Percentiles rank a stretch among this genome's conserved stretches.
These are phyloP conservation scores for Rasamsonia emersonii DNA, from an alignment of 2,329 filamentous ascomycete species.

Conservation along the genomic window DNA sequence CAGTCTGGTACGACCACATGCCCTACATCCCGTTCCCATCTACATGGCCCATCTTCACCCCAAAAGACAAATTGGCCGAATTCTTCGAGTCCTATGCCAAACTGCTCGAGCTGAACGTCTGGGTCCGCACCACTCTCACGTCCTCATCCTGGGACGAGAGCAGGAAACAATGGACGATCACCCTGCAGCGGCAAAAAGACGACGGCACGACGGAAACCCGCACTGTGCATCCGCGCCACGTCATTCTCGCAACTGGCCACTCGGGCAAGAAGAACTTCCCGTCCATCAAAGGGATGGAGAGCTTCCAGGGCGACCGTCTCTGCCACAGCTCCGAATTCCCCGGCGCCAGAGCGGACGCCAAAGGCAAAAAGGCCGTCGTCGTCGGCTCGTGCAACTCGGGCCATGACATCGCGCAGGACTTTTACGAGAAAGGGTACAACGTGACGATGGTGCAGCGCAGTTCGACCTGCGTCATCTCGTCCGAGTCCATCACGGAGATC, in stretches of 20 bases:
- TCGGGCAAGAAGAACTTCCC: slow-evolving; percentile 55
- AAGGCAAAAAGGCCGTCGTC: slow-evolving; percentile 54
- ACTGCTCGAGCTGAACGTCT: slow-evolving; percentile 60
- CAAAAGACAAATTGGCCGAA: slow-evolving; percentile 62
- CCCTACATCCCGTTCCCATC: slow-evolving; percentile 57
- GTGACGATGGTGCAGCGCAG: slow-evolving; percentile 64
- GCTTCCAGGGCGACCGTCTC: slow-evolving; percentile 50
- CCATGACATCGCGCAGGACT: slow-evolving; percentile 63
- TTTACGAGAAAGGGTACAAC: slow-evolving; percentile 55
- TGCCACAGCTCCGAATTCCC: slow-evolving; percentile 56
- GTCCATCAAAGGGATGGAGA: slow-evolving; percentile 39
- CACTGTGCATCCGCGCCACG: slow-evolving; percentile 52
- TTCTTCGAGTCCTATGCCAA: slow-evolving; percentile 60
- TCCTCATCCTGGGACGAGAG: slow-evolving; percentile 44
- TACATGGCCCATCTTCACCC: slow-evolving; percentile 61
- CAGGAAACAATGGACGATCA: slow-evolving; percentile 47
- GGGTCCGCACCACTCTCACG: slow-evolving; percentile 47
- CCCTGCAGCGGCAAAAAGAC: slow-evolving; percentile 36
- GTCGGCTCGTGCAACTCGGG: slow-evolving; percentile 61
- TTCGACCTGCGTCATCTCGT: slow-evolving; percentile 56
- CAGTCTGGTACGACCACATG: slow-evolving; percentile 49
- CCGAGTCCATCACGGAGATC: slow-evolving; percentile 45
- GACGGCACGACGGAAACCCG: slow-evolving; percentile 38
- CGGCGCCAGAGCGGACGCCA: slow-evolving; percentile 40
- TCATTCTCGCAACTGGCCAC: slow-evolving; percentile 61